Conservation (phyloP, 1,284 basidiomycete species). For the Leccinum cinnamomeum region DNA sequence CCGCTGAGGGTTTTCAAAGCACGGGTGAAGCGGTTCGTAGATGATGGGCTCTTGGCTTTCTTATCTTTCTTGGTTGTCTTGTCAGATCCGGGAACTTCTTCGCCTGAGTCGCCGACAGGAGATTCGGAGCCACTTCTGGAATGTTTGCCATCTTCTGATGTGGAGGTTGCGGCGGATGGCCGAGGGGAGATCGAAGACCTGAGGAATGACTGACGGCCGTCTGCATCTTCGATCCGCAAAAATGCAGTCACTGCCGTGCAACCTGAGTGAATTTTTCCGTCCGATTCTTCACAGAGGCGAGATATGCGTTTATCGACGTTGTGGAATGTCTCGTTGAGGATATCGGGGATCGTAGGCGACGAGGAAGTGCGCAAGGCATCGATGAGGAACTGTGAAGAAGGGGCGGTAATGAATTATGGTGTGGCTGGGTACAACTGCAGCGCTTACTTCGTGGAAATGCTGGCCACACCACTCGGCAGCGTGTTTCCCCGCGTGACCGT, state of each 20-base stretch:
- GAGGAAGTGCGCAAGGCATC: conserved; percentile 50
- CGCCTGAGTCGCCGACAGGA: conserved; percentile 32
- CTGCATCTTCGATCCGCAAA: conserved; percentile 85
- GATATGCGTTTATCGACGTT: conserved; percentile 84
- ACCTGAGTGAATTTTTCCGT: conserved; percentile 92
- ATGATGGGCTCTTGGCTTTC: conserved; percentile 45
- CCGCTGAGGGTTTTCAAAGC: conserved; percentile 56
- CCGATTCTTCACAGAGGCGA: conserved; percentile 76
- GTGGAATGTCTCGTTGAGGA: conserved; percentile 94
- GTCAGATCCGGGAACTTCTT: conserved; percentile 37
- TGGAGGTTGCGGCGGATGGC: conserved; percentile 27
- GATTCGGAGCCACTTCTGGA: conserved; percentile 30
- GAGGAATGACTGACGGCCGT: conserved; percentile 68
- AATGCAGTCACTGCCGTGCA: conserved; percentile 99
- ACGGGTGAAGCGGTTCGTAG: conserved; percentile 53
- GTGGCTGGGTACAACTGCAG: not conserved
- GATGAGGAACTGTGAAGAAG: conserved; percentile 50
- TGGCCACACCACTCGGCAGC: conserved; percentile 98
- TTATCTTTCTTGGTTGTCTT: conserved; percentile 34
- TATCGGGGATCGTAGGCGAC: conserved; percentile 74
- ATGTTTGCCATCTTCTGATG: conserved; percentile 30
- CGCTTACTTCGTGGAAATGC: conserved; percentile 86
- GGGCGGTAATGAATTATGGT: conserved; percentile 8
- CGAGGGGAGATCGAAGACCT: conserved; percentile 22
- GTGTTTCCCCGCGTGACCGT: conserved; percentile 98